Evolutionary conservation across 1,284 basidiomycete genomes (phyloP).

Genomic region (Coriolopsis trogii): DNA sequence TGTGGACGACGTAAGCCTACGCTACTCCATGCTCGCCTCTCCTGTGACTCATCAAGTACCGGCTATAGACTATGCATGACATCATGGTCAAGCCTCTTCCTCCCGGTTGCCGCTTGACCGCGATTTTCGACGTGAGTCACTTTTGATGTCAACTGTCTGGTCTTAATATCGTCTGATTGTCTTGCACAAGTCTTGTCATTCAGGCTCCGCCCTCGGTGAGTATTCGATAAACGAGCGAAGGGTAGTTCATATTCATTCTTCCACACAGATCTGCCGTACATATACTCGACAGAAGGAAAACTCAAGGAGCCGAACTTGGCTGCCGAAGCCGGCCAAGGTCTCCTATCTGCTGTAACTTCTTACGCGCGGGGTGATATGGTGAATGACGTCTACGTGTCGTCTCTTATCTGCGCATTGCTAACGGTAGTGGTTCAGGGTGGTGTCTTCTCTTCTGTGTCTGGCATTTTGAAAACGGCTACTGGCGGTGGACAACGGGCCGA

Average conservation of each 20-base stretch:
- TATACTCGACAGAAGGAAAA: slow-evolving; percentile 90
- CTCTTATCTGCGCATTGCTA: background rate
- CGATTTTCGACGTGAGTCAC: slow-evolving; percentile 77
- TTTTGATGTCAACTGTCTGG: slow-evolving; percentile 62
- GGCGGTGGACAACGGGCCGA: slow-evolving; percentile 58
- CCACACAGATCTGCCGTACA: slow-evolving; percentile 58
- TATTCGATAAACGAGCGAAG: background rate
- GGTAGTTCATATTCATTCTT: background rate
- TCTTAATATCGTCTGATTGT: slow-evolving; percentile 31
- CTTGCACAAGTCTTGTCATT: slow-evolving; percentile 57
- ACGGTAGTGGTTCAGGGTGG: slow-evolving; percentile 44
- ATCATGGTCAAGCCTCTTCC: slow-evolving; percentile 74
- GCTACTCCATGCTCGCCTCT: background rate
- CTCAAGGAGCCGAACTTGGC: slow-evolving; percentile 90
- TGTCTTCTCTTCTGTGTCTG: slow-evolving; percentile 53
- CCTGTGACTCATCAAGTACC: background rate
- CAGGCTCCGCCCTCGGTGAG: slow-evolving; percentile 60
- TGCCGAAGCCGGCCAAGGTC: slow-evolving; percentile 76
- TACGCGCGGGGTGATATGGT: slow-evolving; percentile 78
- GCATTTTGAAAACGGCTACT: slow-evolving; percentile 44
- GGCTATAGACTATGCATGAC: slow-evolving; percentile 50
- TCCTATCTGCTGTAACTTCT: slow-evolving; percentile 68
- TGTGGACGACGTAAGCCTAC: slow-evolving; percentile 79
- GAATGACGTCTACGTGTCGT: background rate
- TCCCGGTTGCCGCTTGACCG: slow-evolving; percentile 83